These are phyloP conservation scores for Claviceps fusiformis DNA, from an alignment of 2,329 filamentous ascomycete genomes.

Conservation along the genomic window DNA sequence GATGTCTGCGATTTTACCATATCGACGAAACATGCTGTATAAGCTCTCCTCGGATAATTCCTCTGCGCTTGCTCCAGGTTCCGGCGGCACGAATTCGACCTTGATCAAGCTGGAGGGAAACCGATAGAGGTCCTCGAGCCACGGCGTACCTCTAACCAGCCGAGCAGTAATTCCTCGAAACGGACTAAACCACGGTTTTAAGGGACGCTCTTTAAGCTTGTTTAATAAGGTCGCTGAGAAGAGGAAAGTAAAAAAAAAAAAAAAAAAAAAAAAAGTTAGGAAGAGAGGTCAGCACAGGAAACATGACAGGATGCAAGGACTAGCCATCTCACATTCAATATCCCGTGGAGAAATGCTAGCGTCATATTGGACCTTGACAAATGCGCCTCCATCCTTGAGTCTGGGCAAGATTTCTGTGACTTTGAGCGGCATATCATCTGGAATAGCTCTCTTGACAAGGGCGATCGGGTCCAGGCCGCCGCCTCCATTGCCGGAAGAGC, in stretches of 20 bases:
- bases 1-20: conserved; percentile 85
- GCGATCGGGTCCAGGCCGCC: conserved; percentile 38
- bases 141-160: conserved; percentile 71
- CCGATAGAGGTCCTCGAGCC: conserved; percentile 84
- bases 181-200: conserved; percentile 85
- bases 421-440: conserved; percentile 46
- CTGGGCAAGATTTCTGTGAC: conserved; percentile 73
- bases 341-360: conserved; percentile 24
- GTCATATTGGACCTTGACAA: conserved; percentile 64
- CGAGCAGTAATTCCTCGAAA: conserved; percentile 57
- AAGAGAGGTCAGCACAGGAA: neutral
- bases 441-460: conserved; percentile 48
- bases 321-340: conserved; percentile 25
- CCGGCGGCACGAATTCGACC: conserved; percentile 70
- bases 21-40: conserved; percentile 76
- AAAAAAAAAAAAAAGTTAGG: neutral
- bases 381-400: conserved; percentile 83
- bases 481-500: conserved; percentile 32
- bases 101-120: conserved; percentile 64
- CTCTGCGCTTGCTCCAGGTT: conserved; percentile 54
- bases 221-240: conserved; percentile 38
- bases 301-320: neutral
- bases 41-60: conserved; percentile 78
- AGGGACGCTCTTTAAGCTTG: conserved; percentile 52
- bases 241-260: no score